These are phyloP conservation scores for Aspergillus viridinutans DNA, from an alignment of 2,329 filamentous ascomycete species.

Conservation along the genomic window DNA sequence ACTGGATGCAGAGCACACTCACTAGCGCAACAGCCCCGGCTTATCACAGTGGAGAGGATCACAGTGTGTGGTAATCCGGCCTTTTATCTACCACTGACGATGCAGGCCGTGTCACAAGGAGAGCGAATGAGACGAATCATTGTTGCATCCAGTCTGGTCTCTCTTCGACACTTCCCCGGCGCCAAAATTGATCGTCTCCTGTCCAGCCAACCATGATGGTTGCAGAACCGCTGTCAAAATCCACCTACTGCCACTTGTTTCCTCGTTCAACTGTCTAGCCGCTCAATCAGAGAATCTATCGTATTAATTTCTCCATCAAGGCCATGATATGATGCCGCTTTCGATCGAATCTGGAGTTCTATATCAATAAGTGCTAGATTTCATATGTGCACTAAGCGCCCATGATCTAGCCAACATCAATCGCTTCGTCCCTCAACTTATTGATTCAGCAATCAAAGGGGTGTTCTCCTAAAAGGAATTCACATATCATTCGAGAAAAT, in stretches of 20 bases:
- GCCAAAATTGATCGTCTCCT: slow-evolving; percentile 25
- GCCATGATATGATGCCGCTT: neutral
- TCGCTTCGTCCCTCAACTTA: neutral
- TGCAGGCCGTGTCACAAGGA: slow-evolving; percentile 18
- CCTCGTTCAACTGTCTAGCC: neutral
- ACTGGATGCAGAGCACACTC: slow-evolving; percentile 23
- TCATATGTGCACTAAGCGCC: neutral
- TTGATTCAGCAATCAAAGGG: neutral
- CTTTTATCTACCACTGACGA: slow-evolving; percentile 2
- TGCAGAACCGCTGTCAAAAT: slow-evolving; percentile 24
- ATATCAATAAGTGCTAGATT: neutral
- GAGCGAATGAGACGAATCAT: slow-evolving; percentile 13
- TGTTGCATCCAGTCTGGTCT: slow-evolving; percentile 19
- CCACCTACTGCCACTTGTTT: neutral
- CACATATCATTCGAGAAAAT: too few species aligned
- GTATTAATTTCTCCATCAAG: neutral
- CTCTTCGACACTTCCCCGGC: slow-evolving; percentile 17
- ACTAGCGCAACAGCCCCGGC: slow-evolving; percentile 20
- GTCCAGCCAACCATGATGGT: slow-evolving; percentile 24
- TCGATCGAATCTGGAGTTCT: neutral
- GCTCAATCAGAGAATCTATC: neutral
- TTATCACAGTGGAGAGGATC: slow-evolving; percentile 31
- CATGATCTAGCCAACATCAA: neutral
- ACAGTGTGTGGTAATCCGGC: neutral
- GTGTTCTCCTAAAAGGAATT: too few species aligned